These are phyloP conservation scores for Limnomonas spitsbergensis DNA, from an alignment of 139 green algal species.

Conservation along the genomic window DNA sequence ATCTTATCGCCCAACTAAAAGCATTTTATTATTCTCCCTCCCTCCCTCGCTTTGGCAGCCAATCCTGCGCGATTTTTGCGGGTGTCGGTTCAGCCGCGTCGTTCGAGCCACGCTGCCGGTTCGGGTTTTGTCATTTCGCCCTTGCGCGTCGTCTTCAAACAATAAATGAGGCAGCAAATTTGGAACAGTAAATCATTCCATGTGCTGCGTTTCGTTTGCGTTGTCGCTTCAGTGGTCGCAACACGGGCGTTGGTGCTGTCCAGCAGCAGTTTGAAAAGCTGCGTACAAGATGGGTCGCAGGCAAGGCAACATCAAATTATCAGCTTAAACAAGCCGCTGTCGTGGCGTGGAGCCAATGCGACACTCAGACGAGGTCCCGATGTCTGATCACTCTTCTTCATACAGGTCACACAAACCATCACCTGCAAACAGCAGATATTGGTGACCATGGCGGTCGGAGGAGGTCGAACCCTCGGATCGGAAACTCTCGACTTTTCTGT, in stretches of 20 bases:
- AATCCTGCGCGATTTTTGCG: too few species aligned
- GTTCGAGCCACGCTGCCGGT: too few species aligned
- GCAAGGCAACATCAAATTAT: background rate
- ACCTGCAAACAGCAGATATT: constrained; percentile 68
- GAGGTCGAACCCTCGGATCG: constrained; percentile 45
- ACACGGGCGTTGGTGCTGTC: constrained; percentile 13
- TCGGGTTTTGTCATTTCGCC: too few species aligned
- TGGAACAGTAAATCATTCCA: too few species aligned
- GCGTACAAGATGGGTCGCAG: constrained; percentile 10
- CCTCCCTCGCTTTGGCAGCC: too few species aligned
- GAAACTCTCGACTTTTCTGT: constrained; percentile 58
- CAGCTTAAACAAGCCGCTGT: background rate
- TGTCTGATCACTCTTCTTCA: background rate
- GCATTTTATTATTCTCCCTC: too few species aligned
- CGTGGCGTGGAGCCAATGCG: background rate
- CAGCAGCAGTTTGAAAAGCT: constrained; percentile 20
- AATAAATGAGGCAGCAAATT: too few species aligned
- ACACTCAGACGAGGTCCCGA: background rate
- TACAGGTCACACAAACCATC: constrained; percentile 7
- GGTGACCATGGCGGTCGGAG: constrained; percentile 54
- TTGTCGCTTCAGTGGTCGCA: too few species aligned
- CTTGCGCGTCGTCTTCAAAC: too few species aligned
- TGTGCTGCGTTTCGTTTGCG: too few species aligned
- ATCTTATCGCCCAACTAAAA: too few species aligned
- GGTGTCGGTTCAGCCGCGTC: too few species aligned